A percentile compares a stretch with the other conserved stretches of the same genome.
These are phyloP conservation scores for Claviceps pusilla DNA, from an alignment of 2,329 filamentous ascomycete genomes.

Conservation along the genomic window DNA sequence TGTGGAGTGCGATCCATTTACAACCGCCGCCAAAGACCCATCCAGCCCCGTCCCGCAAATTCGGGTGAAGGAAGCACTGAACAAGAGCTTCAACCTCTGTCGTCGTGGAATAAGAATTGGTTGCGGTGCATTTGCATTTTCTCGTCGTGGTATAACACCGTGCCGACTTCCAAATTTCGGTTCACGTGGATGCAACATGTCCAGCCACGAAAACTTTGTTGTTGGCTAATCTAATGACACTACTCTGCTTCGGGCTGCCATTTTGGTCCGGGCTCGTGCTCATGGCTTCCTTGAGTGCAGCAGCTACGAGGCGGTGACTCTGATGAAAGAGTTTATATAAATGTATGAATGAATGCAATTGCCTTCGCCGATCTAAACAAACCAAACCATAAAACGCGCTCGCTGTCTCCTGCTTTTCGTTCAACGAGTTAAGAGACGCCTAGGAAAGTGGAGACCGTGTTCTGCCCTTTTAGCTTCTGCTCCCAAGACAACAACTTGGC, in stretches of 20 bases:
- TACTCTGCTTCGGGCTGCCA: not conserved
- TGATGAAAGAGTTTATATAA: not conserved
- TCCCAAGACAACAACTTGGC: not conserved
- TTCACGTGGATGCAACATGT: not conserved
- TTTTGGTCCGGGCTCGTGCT: not conserved
- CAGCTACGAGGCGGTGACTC: not conserved
- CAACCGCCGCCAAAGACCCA: conserved; percentile 5
- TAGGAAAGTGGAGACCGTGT: not conserved
- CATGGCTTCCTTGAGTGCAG: not conserved
- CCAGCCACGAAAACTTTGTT: conserved; percentile 1
- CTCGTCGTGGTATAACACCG: not conserved
- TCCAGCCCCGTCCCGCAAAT: conserved; percentile 6
- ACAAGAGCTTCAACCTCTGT: conserved; percentile 5
- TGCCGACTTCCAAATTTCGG: not conserved
- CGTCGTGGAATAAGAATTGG: not conserved
- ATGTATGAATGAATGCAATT: not conserved
- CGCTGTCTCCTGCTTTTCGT: not conserved
- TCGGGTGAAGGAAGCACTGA: not conserved
- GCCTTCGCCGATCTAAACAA: not conserved
- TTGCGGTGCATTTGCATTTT: not conserved
- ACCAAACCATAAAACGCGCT: not conserved
- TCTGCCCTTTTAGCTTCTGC: no score
- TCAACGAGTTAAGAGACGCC: not conserved
- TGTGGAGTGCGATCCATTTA: conserved; percentile 9
- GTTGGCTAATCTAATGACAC: not conserved